Base-by-base conservation (phyloP, 2,329 filamentous ascomycete species). In the Talaromyces sp. region DNA sequence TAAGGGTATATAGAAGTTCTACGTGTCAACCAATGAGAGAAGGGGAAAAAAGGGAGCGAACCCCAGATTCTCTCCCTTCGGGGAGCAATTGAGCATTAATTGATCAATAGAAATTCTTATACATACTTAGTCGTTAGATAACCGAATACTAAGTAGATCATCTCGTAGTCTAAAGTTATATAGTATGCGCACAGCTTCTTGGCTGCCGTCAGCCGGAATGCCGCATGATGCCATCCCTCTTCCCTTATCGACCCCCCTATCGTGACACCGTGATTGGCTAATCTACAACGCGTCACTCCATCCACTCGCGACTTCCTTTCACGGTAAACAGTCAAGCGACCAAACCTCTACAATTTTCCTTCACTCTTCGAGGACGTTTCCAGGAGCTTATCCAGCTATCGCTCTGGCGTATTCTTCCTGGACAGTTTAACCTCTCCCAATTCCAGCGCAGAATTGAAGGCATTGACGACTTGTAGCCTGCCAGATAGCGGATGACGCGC, bases 311-410 rank as follows among this genome's bases (percentile, higher is more conserved):
- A 56, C 38, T 65, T 51, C 58, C 36, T 31, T 29, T 60, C 54
- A 8, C 17, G 62, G 65, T 53, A 65, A 67, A 67, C 65, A 67
- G 58, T 62, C 62, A 64, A 62, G 61, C 58, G 58, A 67, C 58
- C 51, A 65, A 5, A 0, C 15, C 27, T 58, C 25, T 40, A 29
- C 34, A 10, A 38, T 11, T 19, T 17, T 31, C 34, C 47, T 11
- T 13, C 7, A 11, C 7, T 59, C 22, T n/a, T 59, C 15, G 38
- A 59, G 36, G 36, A 59, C 38, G 22, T 19, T 38, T 40, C 38
- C 38, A 61, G 53, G 58, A 38, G 59, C 43, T 59, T 65, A 61
- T 65, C 51, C 54, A 27, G 53, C 64, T 49, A 49, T 29, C 19
- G 29, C 13, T 58, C 58, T 65, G 64, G 59, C 36, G 63, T 66